Base-by-base conservation (phyloP, 164 flowering plant species). In the Aristolochia contorta region DNA sequence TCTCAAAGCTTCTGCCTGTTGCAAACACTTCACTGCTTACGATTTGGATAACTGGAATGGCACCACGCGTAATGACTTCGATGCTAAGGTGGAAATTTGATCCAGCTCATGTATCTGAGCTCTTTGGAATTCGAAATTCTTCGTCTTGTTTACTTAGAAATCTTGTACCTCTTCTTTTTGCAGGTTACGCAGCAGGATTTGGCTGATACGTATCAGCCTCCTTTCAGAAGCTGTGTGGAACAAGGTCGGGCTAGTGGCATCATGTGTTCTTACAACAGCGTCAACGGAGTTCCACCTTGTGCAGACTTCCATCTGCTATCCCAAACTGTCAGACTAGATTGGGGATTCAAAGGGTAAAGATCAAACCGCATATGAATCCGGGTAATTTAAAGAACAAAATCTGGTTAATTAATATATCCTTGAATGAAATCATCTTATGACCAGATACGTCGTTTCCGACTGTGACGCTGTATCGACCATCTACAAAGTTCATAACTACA, bases 361-460 rank as follows among this genome's bases (percentile, higher is more conserved):
- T 27, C 3, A 27, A 27, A 5, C 30, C 2, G 30, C 30, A 27
- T 27, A 2, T 5, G 3, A 27, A 27, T 27, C 30, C 30, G 30
- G 30, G 30, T 27, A 27, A 27, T 27, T 27, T 27, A 27, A 27
- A 27, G 30, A 27, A 27, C 30, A 27, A 5, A 27, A 27, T 27
- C 3, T 27, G 30, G 30, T 27, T 27, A 2, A 2, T 27, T 2
- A 27, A 2, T 5, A 27, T 27, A 5, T 27, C 30, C 5, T 27
- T 27, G 3, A 2, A 2, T 27, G 30, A 27, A 27, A 27, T 27
- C 30, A 27, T 27, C 23, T 23, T 19, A 67, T 65, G n/a, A n/a
- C n/a, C 75, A 92, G 98, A 84, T 93, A 93, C 74, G 83, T 93
- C 22, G 77, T 84, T 8, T 89, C 98, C 6, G 98, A 93, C 58